Evolutionary conservation across 179 eudicot genomes (phyloP).

Genomic region (Beta macrorhiza): DNA sequence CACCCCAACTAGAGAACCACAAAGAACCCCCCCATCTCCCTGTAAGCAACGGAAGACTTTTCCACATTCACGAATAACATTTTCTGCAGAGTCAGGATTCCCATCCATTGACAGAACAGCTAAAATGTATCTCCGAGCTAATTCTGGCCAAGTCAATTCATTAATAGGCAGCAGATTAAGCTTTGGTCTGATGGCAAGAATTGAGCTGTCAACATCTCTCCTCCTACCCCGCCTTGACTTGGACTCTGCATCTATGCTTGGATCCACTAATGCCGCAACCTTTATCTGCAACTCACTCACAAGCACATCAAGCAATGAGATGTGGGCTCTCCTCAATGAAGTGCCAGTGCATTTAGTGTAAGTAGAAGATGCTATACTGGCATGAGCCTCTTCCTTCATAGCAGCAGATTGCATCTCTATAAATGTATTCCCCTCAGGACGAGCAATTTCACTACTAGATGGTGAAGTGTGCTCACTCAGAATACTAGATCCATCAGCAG

Average conservation of each 20-base stretch:
- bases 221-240: conserved; percentile 77
- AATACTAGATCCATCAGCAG: conserved; percentile 34
- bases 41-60: conserved; percentile 79
- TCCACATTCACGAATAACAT: conserved; percentile 63
- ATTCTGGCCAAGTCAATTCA: conserved; percentile 92
- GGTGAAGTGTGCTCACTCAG: conserved; percentile 31
- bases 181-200: conserved; percentile 53
- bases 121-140: conserved; percentile 79
- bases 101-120: conserved; percentile 72
- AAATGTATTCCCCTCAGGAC: conserved; percentile 28
- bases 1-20: conserved; percentile 81
- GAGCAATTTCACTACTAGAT: conserved; percentile 35
- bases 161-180: conserved; percentile 75
- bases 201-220: conserved; percentile 64
- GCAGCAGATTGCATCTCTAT: conserved; percentile 33
- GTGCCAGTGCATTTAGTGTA: conserved; percentile 45
- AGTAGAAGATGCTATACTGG: conserved; percentile 29
- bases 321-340: conserved; percentile 54
- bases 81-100: conserved; percentile 67
- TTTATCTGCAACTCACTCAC: conserved; percentile 74
- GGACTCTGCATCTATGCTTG: conserved; percentile 68
- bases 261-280: conserved; percentile 68
- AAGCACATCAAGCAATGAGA: conserved; percentile 65
- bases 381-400: conserved; percentile 32
- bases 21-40: conserved; percentile 91